A percentile compares a stretch with the other conserved stretches of the same genome.
These are phyloP conservation scores for Hyphopichia fennica DNA, from an alignment of 1,139 yeast genomes.

Conservation along the genomic window DNA sequence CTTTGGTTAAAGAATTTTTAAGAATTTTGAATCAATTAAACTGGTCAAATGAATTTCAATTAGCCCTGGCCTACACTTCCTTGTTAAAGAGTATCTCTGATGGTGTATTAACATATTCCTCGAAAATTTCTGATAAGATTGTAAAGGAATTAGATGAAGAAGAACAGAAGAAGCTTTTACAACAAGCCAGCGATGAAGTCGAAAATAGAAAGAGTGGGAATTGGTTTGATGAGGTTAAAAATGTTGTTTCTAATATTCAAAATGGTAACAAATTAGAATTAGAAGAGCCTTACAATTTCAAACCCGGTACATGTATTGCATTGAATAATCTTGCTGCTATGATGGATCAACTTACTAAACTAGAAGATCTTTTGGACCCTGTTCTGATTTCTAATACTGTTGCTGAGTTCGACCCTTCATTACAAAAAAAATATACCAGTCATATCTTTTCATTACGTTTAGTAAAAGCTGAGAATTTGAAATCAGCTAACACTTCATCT, in stretches of 20 bases:
- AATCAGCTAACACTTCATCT: slow-evolving; percentile 30
- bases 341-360: slow-evolving; percentile 53
- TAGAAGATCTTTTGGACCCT: slow-evolving; percentile 65
- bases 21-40: slow-evolving; percentile 51
- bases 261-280: slow-evolving; percentile 29
- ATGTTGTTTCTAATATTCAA: slow-evolving; percentile 48
- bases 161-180: slow-evolving; percentile 23
- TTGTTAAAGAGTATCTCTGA: slow-evolving; percentile 63
- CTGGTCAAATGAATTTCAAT: slow-evolving; percentile 65
- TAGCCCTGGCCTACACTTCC: slow-evolving; percentile 58
- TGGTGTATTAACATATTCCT: slow-evolving; percentile 56
- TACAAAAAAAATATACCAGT: slow-evolving; percentile 36
- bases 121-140: slow-evolving; percentile 45
- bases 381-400: slow-evolving; percentile 56
- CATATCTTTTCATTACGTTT: slow-evolving; percentile 69
- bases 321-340: slow-evolving; percentile 70
- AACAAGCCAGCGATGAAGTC: slow-evolving; percentile 25
- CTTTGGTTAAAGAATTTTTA: slow-evolving; percentile 59
- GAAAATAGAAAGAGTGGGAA: slow-evolving; percentile 26
- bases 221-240: slow-evolving; percentile 48
- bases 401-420: slow-evolving; percentile 28
- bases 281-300: slow-evolving; percentile 62
- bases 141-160: slow-evolving; percentile 50
- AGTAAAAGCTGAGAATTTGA: slow-evolving; percentile 69
- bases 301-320: slow-evolving; percentile 68